A percentile compares a stretch with the other conserved stretches of the same genome.
Evolutionary conservation across 2,329 filamentous ascomycete genomes (phyloP).

Genomic region (Talaromyces funiculosus): DNA sequence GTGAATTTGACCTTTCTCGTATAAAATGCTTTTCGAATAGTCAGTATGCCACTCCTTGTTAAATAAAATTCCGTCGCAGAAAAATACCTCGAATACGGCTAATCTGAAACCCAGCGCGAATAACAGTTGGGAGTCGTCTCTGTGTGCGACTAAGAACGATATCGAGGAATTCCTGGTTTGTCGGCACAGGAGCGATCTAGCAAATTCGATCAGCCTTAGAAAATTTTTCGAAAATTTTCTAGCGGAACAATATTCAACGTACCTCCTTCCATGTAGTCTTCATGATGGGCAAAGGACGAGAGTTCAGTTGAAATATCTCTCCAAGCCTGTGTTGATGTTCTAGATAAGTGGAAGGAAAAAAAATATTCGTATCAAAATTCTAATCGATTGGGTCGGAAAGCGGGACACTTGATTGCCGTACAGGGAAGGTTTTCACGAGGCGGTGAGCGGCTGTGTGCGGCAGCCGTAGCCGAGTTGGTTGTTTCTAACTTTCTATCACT

Average conservation of each 20-base stretch:
- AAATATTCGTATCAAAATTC: slow-evolving; percentile 15
- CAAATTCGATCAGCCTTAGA: neutral
- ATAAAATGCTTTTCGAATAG: slow-evolving; percentile 65
- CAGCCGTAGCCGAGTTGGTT: slow-evolving; percentile 10
- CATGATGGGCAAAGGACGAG: slow-evolving; percentile 40
- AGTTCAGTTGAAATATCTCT: neutral
- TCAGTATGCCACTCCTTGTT: neutral
- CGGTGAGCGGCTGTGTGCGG: slow-evolving; percentile 13
- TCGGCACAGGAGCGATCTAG: slow-evolving; percentile 76
- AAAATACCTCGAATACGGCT: slow-evolving; percentile 68
- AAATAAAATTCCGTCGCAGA: neutral
- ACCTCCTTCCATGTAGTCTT: slow-evolving; percentile 58
- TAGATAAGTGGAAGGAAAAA: slow-evolving; percentile 3
- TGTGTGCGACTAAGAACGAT: slow-evolving; percentile 94
- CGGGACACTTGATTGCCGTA: slow-evolving; percentile 2
- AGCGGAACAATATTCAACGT: slow-evolving; percentile 1
- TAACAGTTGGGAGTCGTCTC: slow-evolving; percentile 88
- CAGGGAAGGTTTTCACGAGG: slow-evolving; percentile 21
- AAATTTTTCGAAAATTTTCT: slow-evolving; percentile 14
- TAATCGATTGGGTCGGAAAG: slow-evolving; percentile 12
- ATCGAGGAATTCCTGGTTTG: slow-evolving; percentile 91
- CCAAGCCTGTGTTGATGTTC: slow-evolving; percentile 1
- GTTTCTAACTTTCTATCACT: too few relatives aligned
- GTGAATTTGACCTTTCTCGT: slow-evolving; percentile 98
- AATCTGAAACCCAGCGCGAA: slow-evolving; percentile 93